Percentiles rank a stretch among this genome's conserved stretches.
Evolutionary conservation across 129 eudicot genomes (phyloP).

Genomic region (Daucus carota): DH1_v3.0 NC_030387.2:38656001-38656500

Average conservation of each 20-base stretch:
- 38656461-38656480: conserved; percentile 90
- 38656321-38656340: no score
- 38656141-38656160: conserved; percentile 86
- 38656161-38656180: conserved; percentile 95
- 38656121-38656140: conserved; percentile 85
- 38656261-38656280: conserved; percentile 88
- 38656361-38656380: background rate
- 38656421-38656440: conserved; percentile 88
- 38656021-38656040: no score
- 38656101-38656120: background rate
- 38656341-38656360: background rate
- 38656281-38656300: conserved; percentile 96
- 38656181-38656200: conserved; percentile 68
- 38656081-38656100: background rate
- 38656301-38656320: conserved; percentile 23
- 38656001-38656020: no score
- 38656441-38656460: conserved; percentile 86
- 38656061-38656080: background rate
- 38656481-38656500: conserved; percentile 94
- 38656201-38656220: conserved; percentile 85
- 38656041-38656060: background rate
- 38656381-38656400: background rate
- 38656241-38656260: conserved; percentile 81
- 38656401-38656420: background rate
- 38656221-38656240: conserved; percentile 92